Evolutionary conservation across 2,329 filamentous ascomycete species (phyloP).

Genomic region (Clarireedia paspali): DNA sequence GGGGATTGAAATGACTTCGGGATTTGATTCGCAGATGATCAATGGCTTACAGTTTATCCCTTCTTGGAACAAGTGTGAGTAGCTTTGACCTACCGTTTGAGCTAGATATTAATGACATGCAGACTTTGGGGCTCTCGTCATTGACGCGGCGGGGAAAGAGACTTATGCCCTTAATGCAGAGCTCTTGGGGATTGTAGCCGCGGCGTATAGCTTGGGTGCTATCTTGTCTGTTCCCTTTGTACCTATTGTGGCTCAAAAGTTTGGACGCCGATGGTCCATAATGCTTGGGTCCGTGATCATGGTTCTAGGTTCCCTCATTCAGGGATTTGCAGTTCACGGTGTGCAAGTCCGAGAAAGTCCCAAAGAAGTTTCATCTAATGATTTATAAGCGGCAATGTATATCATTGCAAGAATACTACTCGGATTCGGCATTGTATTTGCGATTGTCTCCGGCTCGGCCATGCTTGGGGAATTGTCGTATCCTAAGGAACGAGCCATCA

Average conservation of each 20-base stretch:
- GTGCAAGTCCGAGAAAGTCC: slow-evolving; percentile 24
- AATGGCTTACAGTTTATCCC: slow-evolving; percentile 34
- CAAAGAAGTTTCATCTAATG: slow-evolving; percentile 25
- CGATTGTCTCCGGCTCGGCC: slow-evolving; percentile 43
- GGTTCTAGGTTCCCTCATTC: slow-evolving; percentile 46
- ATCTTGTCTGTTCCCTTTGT: slow-evolving; percentile 46
- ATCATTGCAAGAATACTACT: slow-evolving; percentile 45
- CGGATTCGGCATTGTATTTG: slow-evolving; percentile 44
- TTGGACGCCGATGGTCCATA: slow-evolving; percentile 46
- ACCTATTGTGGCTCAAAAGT: slow-evolving; percentile 41
- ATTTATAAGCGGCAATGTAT: slow-evolving; percentile 39
- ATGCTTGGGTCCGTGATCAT: slow-evolving; percentile 47
- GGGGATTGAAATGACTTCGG: slow-evolving; percentile 47
- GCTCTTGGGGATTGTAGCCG: slow-evolving; percentile 22
- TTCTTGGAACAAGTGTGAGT: slow-evolving; percentile 28
- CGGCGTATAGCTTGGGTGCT: slow-evolving; percentile 47
- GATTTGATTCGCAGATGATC: slow-evolving; percentile 45
- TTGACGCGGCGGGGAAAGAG: neutral
- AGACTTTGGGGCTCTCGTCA: neutral
- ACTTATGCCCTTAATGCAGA: neutral
- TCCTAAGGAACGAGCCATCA: slow-evolving; percentile 44
- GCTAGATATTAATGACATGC: neutral
- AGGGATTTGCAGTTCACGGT: slow-evolving; percentile 34
- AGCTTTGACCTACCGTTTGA: neutral
- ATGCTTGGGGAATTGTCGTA: slow-evolving; percentile 47